phyloP scores from a whole-genome alignment of 2,329 filamentous ascomycete species.

The Ceratocystis alfenasii region DNA sequence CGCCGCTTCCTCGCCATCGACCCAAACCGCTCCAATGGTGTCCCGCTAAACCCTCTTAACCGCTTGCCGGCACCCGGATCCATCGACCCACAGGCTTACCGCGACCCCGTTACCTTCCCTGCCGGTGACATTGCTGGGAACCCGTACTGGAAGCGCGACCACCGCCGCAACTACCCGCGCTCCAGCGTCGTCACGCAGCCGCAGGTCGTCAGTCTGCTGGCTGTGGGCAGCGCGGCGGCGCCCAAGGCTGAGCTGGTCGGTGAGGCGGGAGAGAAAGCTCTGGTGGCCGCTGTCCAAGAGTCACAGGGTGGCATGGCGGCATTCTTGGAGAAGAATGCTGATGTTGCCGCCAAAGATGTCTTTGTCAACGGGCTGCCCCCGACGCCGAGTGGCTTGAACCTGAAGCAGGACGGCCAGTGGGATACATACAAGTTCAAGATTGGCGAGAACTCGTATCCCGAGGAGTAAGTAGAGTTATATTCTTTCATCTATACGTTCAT shows the following conservation, averaged over 20 bases:
- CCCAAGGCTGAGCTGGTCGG: slow-evolving; percentile 74
- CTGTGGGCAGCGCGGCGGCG: slow-evolving; percentile 65
- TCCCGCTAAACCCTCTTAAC: slow-evolving; percentile 86
- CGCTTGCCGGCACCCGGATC: slow-evolving; percentile 58
- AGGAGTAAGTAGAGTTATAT: slow-evolving; percentile 42
- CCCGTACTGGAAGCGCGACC: slow-evolving; percentile 72
- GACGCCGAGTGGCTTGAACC: slow-evolving; percentile 59
- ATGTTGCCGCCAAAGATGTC: slow-evolving; percentile 41
- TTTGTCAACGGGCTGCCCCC: slow-evolving; percentile 73
- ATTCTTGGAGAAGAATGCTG: slow-evolving; percentile 41
- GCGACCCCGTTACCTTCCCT: slow-evolving; percentile 45
- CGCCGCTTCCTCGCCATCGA: slow-evolving; percentile 71
- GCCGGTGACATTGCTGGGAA: slow-evolving; percentile 31
- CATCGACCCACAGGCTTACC: slow-evolving; percentile 30
- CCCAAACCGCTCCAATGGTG: slow-evolving; percentile 75
- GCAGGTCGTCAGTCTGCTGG: slow-evolving; percentile 74
- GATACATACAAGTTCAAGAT: slow-evolving; percentile 57
- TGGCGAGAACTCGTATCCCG: slow-evolving; percentile 58
- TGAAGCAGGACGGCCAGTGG: slow-evolving; percentile 41
- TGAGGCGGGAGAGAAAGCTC: slow-evolving; percentile 47
- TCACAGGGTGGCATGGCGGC: slow-evolving; percentile 55
- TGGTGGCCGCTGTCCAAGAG: slow-evolving; percentile 70
- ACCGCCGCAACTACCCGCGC: slow-evolving; percentile 68
- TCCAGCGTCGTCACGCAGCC: slow-evolving; percentile 70
- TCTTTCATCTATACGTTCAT: background rate